Conservation (phyloP, 371 early-diverging fungal species). For the Mucor indicus region DNA sequence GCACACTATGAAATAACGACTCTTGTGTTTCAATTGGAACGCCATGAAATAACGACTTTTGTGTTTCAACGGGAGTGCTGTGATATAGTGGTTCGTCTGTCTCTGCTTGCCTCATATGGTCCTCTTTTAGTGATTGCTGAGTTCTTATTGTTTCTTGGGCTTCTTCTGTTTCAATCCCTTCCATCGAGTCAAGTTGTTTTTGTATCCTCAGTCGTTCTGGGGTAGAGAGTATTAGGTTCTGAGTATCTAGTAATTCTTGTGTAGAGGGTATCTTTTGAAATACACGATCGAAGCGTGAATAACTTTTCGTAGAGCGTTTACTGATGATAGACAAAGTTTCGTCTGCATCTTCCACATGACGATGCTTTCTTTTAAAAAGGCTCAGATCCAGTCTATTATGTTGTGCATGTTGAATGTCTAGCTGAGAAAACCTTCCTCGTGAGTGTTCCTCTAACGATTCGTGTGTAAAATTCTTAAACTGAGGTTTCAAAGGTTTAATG, state of each 20-base stretch:
- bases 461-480: too few species aligned
- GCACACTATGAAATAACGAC: neutral
- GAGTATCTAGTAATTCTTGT: too few species aligned
- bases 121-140: neutral
- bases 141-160: neutral
- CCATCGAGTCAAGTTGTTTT: neutral
- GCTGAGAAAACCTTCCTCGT: too few species aligned
- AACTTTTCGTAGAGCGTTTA: neutral
- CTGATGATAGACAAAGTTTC: slow-evolving; percentile 1
- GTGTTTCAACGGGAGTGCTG: neutral
- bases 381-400: too few species aligned
- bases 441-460: too few species aligned
- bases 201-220: neutral
- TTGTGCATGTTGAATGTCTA: too few species aligned
- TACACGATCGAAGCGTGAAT: neutral
- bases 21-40: neutral
- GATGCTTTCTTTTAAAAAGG: too few species aligned
- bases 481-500: too few species aligned
- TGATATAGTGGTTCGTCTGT: neutral
- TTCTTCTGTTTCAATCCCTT: neutral
- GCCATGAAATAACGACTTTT: neutral
- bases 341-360: neutral
- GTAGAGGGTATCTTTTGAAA: neutral
- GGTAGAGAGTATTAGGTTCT: too few species aligned
- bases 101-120: neutral